Conservation (phyloP, 768 basidiomycete genomes). For the Favolaschia claudopus region DNA sequence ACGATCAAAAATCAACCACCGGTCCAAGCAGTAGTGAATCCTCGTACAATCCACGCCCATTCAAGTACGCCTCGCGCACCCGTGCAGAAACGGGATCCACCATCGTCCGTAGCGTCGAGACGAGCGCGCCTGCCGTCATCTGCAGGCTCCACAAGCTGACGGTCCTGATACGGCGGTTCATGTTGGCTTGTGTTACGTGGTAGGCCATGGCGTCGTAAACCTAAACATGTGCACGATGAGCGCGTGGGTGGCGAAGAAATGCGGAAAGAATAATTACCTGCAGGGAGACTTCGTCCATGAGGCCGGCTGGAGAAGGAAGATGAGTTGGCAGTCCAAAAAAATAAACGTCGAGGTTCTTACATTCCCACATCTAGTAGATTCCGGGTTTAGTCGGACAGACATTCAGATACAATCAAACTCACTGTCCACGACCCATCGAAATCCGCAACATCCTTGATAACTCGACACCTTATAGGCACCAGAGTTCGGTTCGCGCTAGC, state of each 20-base stretch:
- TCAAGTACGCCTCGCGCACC: conserved; percentile 52
- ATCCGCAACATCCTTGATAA: conserved; percentile 82
- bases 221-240: conserved; percentile 41
- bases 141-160: conserved; percentile 96
- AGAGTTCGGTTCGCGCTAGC: conserved; percentile 90
- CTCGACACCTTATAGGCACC: conserved; percentile 91
- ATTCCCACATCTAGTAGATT: conserved; percentile 84
- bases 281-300: conserved; percentile 89
- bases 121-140: conserved; percentile 87
- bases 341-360: conserved; percentile 52
- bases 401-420: conserved; percentile 39
- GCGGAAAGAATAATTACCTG: conserved; percentile 58
- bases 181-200: conserved; percentile 91
- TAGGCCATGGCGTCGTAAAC: conserved; percentile 93
- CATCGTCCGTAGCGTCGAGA: conserved; percentile 77
- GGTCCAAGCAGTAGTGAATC: conserved; percentile 18
- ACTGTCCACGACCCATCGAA: conserved; percentile 99
- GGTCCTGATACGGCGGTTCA: conserved; percentile 87
- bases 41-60: conserved; percentile 32
- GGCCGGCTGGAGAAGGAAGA: conserved; percentile 67
- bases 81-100: conserved; percentile 72
- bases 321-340: conserved; percentile 22
- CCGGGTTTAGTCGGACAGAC: conserved; percentile 24
- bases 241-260: background rate
- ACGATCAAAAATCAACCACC: conserved; percentile 21